These are phyloP conservation scores for Sungouiozyma ichnusensis DNA, from an alignment of 805 yeast species.

Conservation along the genomic window DNA sequence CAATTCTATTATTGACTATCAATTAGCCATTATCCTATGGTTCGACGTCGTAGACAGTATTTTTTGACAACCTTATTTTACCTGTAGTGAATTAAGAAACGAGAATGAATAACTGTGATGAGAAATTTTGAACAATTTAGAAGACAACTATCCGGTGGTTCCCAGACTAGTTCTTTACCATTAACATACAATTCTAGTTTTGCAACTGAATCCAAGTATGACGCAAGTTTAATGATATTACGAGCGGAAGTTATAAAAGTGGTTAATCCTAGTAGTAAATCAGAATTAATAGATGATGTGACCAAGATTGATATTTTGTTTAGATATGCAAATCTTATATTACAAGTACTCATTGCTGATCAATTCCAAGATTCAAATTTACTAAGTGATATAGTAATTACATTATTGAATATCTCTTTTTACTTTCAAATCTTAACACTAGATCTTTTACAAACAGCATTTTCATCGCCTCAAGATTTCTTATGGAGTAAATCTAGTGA, in stretches of 20 bases:
- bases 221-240: neutral
- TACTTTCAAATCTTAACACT: constrained; percentile 14
- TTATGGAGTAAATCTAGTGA: constrained; percentile 22
- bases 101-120: neutral
- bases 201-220: neutral
- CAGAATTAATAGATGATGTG: constrained; percentile 1
- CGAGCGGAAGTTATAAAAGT: neutral
- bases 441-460: constrained; percentile 21
- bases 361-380: neutral
- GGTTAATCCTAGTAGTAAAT: constrained; percentile 1
- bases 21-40: no score
- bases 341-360: neutral
- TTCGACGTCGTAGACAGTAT: no score
- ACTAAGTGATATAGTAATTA: constrained; percentile 5
- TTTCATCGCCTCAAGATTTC: constrained; percentile 11
- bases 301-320: constrained; percentile 6
- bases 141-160: neutral
- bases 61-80: no score
- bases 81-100: no score
- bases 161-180: neutral
- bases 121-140: neutral
- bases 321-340: constrained; percentile 5
- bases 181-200: neutral
- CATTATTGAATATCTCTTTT: constrained; percentile 14
- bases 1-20: no score